Evolutionary conservation across 768 basidiomycete species (phyloP).

Genomic region (Russula olivacea): DNA sequence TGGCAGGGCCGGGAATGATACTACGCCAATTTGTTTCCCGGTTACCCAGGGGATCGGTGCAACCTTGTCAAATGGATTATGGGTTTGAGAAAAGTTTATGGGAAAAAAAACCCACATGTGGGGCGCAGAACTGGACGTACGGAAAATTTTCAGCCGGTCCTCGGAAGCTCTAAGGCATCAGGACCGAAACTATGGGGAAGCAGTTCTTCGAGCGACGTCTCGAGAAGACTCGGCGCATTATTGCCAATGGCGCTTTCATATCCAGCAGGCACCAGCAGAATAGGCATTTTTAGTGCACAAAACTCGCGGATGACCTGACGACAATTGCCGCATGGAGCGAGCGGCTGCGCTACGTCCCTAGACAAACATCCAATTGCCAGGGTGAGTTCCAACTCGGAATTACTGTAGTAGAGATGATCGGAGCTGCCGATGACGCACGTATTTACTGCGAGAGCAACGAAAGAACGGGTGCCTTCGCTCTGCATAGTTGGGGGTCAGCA

Average conservation of each 20-base stretch:
- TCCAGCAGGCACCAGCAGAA: conserved; percentile 63
- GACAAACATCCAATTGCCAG: neutral
- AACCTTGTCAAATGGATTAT: neutral
- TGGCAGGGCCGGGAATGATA: too few species aligned
- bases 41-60: neutral
- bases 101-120: neutral
- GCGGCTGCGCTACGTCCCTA: conserved; percentile 60
- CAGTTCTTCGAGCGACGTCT: conserved; percentile 21
- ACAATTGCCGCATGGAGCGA: conserved; percentile 92
- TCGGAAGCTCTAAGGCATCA: conserved; percentile 19
- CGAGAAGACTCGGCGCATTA: neutral
- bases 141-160: neutral
- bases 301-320: conserved; percentile 89
- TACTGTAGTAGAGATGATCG: neutral
- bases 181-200: conserved; percentile 25
- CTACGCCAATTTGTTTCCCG: neutral
- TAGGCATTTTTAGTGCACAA: conserved; percentile 65
- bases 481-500: conserved; percentile 30
- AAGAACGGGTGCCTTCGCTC: conserved; percentile 74
- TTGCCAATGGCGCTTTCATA: conserved; percentile 32
- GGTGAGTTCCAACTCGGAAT: neutral
- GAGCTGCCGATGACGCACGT: conserved; percentile 44
- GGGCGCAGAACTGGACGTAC: neutral
- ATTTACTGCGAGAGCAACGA: conserved; percentile 73
- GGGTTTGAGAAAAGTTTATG: neutral